Conservation (phyloP, 768 basidiomycete species). For the Lentinula edodes region DNA sequence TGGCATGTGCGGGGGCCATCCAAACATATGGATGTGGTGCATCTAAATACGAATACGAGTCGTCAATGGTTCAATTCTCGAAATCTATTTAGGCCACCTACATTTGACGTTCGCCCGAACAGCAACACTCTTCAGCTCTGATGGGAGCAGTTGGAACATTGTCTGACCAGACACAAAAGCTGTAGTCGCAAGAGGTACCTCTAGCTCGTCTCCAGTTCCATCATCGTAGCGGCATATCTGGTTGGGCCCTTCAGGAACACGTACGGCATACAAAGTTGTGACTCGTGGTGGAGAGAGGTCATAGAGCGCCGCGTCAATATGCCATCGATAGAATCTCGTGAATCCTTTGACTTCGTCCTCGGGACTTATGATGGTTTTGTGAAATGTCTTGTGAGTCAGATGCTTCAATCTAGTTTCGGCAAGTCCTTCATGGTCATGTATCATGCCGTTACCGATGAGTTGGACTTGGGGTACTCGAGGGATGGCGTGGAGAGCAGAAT, state of each 20-base stretch:
- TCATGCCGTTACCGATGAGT: constrained; percentile 53
- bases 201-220: constrained; percentile 60
- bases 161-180: constrained; percentile 44
- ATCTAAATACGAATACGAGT: constrained; percentile 32
- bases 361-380: constrained; percentile 41
- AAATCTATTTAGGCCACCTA: neutral
- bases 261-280: constrained; percentile 45
- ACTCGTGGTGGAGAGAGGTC: constrained; percentile 43
- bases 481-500: constrained; percentile 56
- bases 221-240: constrained; percentile 61
- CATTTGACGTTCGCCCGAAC: constrained; percentile 54
- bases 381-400: constrained; percentile 52
- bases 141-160: constrained; percentile 50
- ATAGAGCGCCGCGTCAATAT: constrained; percentile 53
- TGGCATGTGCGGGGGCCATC: constrained; percentile 49
- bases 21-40: constrained; percentile 53
- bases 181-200: constrained; percentile 65
- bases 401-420: constrained; percentile 48
- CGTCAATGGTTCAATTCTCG: constrained; percentile 30
- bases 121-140: constrained; percentile 47
- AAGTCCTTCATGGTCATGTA: constrained; percentile 47
- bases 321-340: constrained; percentile 55
- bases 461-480: constrained; percentile 38
- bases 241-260: constrained; percentile 43
- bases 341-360: constrained; percentile 44